Conservation (phyloP, 805 yeast genomes). For the Nakazawaea ernobii region DNA sequence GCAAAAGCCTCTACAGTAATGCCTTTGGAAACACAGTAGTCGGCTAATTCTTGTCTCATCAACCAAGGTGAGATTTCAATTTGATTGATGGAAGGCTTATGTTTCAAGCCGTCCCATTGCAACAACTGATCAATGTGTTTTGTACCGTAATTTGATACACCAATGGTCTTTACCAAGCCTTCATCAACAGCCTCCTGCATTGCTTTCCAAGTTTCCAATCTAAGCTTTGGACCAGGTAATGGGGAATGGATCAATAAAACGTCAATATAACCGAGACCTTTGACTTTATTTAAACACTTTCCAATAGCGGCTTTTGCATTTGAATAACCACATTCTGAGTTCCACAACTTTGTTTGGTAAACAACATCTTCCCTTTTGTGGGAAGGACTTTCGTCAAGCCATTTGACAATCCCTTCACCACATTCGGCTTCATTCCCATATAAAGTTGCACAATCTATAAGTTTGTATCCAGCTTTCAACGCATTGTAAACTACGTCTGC, state of each 20-base stretch:
- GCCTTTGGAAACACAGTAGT: slow-evolving; percentile 48
- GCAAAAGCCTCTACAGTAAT: slow-evolving; percentile 72
- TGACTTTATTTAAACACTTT: slow-evolving; percentile 46
- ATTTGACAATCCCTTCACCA: slow-evolving; percentile 39
- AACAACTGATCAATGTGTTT: slow-evolving; percentile 57
- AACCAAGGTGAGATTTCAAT: slow-evolving; percentile 84
- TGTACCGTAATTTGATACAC: slow-evolving; percentile 71
- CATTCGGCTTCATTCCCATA: slow-evolving; percentile 45
- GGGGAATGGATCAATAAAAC: slow-evolving; percentile 67
- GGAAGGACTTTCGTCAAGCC: slow-evolving; percentile 30
- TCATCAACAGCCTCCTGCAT: slow-evolving; percentile 65
- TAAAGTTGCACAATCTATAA: slow-evolving; percentile 42
- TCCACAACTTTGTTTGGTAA: slow-evolving; percentile 74
- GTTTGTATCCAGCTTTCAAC: slow-evolving; percentile 37
- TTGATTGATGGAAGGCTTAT: slow-evolving; percentile 72
- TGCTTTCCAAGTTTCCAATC: slow-evolving; percentile 65
- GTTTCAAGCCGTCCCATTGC: slow-evolving; percentile 44
- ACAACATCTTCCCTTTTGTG: slow-evolving; percentile 45
- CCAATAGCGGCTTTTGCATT: slow-evolving; percentile 54
- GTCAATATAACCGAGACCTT: slow-evolving; percentile 63
- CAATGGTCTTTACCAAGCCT: slow-evolving; percentile 59
- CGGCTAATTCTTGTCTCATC: slow-evolving; percentile 58
- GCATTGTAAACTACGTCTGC: slow-evolving; percentile 36
- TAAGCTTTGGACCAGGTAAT: slow-evolving; percentile 33
- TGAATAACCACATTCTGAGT: slow-evolving; percentile 53